Base-by-base conservation (phyloP, 768 basidiomycete genomes). In the Udeniomyces megalosporus region DNA sequence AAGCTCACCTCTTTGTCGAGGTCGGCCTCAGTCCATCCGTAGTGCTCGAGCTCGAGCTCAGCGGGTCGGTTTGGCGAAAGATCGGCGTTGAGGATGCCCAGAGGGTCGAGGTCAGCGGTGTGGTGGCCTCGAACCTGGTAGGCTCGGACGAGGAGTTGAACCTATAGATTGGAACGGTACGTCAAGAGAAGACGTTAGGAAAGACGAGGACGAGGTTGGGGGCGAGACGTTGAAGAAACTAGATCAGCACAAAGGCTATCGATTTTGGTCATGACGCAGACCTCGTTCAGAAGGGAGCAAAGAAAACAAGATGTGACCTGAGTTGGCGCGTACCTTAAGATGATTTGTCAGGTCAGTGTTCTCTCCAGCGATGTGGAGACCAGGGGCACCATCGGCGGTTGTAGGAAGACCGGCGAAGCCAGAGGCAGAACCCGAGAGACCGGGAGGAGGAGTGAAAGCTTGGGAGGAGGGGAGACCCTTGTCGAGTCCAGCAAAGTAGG, bases 81-180 rank as follows among this genome's bases (percentile, higher is more conserved):
- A 73, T 97, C 93, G 44, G 89, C 80, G 68, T 90, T 84, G 56
- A 87, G 80, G 69, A 99, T 91, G 17, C 91, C 91, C 20, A 99
- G 81, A 34, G 95, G 95, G 72, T 99, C 95, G 58, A 99, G 79
- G 67, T 95, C 86, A 38, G 93, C 95, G 62, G 91, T 79, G 69
- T 96, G 91, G 70, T 99, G 95, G 17, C 95, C 95, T 64, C 93
- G 87, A 20, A 99, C 95, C 82, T 99, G 95, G 76, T 95, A 99
- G 3, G 95, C 95, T 61, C 95, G 85, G 57, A 96, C 90, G 61
- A 99, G 84, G 31, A 97, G 80, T 86, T 99, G 95, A 20, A 90
- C 85, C 93, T 97, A 71, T 2, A 47, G 35, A 42, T 42, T 42
- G 38, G 38, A 42, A 42, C 10, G 38, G 38, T n/a, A n/a, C n/a